Conservation (phyloP, 108 stramenopile species). For the Stephanodiscus triporus region DNA sequence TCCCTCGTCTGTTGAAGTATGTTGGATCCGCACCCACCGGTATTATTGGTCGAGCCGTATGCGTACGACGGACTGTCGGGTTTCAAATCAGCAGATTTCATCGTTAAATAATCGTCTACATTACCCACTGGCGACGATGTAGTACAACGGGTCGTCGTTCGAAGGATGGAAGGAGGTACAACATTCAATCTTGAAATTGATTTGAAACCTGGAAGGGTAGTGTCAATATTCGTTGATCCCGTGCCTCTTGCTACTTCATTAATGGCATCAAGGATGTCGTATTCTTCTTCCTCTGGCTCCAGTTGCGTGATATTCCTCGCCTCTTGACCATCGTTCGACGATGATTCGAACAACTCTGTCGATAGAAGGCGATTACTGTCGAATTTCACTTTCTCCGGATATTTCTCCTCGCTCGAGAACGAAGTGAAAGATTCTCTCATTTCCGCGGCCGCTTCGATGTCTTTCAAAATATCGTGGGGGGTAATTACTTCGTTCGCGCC, state of each 20-base stretch:
- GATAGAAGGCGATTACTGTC: not conserved
- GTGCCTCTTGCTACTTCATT: not conserved
- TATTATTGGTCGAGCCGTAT: not conserved
- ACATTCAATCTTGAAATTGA: not conserved
- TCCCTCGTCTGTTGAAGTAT: not conserved
- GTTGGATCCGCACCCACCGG: not conserved
- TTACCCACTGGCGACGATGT: not conserved
- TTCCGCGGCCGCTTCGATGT: not conserved
- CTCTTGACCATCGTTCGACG: not conserved
- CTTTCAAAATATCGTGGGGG: slow-evolving; percentile 1
- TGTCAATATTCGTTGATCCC: not conserved
- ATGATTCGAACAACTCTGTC: not conserved
- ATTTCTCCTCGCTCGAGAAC: not conserved
- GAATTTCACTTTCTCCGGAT: not conserved
- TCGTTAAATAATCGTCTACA: not conserved
- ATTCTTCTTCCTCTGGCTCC: not conserved
- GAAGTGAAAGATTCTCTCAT: not conserved
- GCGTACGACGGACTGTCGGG: not conserved
- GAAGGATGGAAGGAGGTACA: not conserved
- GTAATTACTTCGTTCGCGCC: not conserved
- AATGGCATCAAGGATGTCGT: not conserved
- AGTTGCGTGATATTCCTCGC: not conserved
- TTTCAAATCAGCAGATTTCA: not conserved
- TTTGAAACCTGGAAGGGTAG: not conserved
- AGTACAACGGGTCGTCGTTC: not conserved